Percentiles rank a stretch among this genome's conserved stretches.
Evolutionary conservation across 2,329 filamentous ascomycete species (phyloP).

Genomic region (Microcyclospora pomicola): DNA sequence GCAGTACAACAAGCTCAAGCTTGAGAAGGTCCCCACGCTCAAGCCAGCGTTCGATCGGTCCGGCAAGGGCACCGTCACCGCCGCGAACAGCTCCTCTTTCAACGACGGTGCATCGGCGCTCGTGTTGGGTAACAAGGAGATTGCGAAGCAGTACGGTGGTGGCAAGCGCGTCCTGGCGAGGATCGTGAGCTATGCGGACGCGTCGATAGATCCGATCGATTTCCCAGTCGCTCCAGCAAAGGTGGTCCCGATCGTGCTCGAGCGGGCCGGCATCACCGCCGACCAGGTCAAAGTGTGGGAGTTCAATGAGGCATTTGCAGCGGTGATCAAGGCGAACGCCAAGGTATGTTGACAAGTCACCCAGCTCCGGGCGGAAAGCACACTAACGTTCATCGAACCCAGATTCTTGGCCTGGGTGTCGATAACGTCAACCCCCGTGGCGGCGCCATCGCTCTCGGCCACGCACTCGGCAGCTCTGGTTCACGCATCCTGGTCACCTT

Average conservation of each 20-base stretch:
- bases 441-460: constrained; percentile 81
- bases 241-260: constrained; percentile 78
- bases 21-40: constrained; percentile 71
- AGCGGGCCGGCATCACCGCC: constrained; percentile 78
- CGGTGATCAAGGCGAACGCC: constrained; percentile 86
- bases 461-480: constrained; percentile 85
- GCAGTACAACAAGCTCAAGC: constrained; percentile 73
- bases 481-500: constrained; percentile 81
- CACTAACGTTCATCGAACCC: constrained; percentile 2
- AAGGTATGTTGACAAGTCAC: constrained; percentile 41
- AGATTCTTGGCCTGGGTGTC: constrained; percentile 67
- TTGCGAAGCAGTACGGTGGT: constrained; percentile 66
- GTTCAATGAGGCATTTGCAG: constrained; percentile 96
- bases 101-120: constrained; percentile 90
- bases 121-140: constrained; percentile 65
- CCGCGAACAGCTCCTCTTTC: constrained; percentile 84
- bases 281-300: constrained; percentile 93
- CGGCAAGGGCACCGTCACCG: constrained; percentile 79
- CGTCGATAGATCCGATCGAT: constrained; percentile 78
- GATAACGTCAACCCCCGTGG: constrained; percentile 78
- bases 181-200: constrained; percentile 77
- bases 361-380: neutral
- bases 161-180: constrained; percentile 72
- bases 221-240: constrained; percentile 89
- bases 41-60: constrained; percentile 85